Evolutionary conservation across 2,329 filamentous ascomycete genomes (phyloP).

Genomic region (Aureobasidium sp.): DNA sequence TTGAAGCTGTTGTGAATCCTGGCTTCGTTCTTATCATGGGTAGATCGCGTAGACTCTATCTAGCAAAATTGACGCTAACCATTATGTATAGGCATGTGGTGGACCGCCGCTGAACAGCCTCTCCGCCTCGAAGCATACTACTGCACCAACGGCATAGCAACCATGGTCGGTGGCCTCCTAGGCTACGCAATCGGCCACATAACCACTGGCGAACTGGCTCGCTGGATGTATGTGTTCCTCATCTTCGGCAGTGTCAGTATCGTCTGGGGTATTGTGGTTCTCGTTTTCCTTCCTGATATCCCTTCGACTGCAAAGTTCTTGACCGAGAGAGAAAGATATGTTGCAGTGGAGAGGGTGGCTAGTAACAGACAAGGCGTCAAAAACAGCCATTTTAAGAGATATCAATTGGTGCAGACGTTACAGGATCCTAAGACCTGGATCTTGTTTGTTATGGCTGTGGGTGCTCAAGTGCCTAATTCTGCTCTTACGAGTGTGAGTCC

Average conservation of each 20-base stretch:
- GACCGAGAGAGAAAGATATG: constrained; percentile 33
- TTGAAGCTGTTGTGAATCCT: constrained; percentile 32
- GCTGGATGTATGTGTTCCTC: constrained; percentile 53
- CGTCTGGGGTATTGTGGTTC: constrained; percentile 39
- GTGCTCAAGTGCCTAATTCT: constrained; percentile 50
- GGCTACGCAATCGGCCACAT: constrained; percentile 48
- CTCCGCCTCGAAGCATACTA: constrained; percentile 29
- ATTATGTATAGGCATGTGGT: constrained; percentile 24
- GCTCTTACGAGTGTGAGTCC: constrained; percentile 41
- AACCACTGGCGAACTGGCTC: constrained; percentile 37
- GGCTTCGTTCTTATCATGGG: constrained; percentile 32
- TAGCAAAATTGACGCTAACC: neutral
- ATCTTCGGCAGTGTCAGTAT: constrained; percentile 38
- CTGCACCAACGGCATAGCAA: constrained; percentile 51
- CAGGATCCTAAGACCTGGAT: constrained; percentile 54
- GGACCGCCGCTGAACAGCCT: constrained; percentile 17
- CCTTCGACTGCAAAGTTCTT: constrained; percentile 41
- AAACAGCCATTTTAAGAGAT: constrained; percentile 36
- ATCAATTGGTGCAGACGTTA: constrained; percentile 40
- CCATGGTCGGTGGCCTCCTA: constrained; percentile 54
- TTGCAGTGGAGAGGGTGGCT: constrained; percentile 48
- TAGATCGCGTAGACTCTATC: neutral
- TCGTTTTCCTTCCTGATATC: constrained; percentile 39
- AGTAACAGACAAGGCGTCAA: constrained; percentile 48
- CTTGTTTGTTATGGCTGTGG: constrained; percentile 47